phyloP scores from a whole-genome alignment of 371 early-diverging fungal species.

The Mortierella sp. region DNA sequence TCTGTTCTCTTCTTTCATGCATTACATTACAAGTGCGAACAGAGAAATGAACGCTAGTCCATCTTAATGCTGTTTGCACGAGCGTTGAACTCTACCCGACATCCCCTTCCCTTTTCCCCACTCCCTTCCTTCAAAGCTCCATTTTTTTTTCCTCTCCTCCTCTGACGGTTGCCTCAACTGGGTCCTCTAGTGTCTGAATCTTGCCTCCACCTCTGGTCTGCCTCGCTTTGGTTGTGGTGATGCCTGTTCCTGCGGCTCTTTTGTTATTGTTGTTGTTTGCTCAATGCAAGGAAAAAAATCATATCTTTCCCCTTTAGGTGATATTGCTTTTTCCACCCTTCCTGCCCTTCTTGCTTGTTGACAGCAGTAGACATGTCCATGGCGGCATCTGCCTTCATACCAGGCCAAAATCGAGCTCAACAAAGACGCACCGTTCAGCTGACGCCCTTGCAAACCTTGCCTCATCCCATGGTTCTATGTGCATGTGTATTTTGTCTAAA shows the following conservation, averaged over 20 bases:
- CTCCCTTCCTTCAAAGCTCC: too few relatives aligned
- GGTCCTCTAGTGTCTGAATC: not conserved
- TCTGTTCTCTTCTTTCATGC: not conserved
- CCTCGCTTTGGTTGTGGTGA: not conserved
- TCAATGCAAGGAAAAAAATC: not conserved
- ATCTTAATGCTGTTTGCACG: not conserved
- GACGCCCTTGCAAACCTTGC: not conserved
- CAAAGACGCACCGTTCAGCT: constrained; percentile 10
- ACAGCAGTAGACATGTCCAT: not conserved
- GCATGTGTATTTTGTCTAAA: not conserved
- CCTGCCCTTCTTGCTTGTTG: not conserved
- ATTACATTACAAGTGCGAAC: not conserved
- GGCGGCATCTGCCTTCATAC: not conserved
- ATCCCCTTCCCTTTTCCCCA: not conserved
- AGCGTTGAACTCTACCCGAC: constrained; percentile 1
- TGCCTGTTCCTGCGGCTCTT: not conserved
- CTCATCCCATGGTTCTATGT: not conserved
- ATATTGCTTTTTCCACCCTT: constrained; percentile 12
- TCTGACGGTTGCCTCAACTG: constrained; percentile 3
- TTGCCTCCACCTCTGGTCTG: not conserved
- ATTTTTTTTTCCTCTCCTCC: not conserved
- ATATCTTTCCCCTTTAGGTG: constrained; percentile 19
- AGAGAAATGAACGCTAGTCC: not conserved
- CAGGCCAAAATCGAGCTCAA: not conserved
- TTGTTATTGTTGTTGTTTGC: not conserved